Percentiles rank a stretch among this genome's conserved stretches.
Evolutionary conservation across 2,329 filamentous ascomycete genomes (phyloP).

Genomic region (Neofusicoccum cordaticola): DNA sequence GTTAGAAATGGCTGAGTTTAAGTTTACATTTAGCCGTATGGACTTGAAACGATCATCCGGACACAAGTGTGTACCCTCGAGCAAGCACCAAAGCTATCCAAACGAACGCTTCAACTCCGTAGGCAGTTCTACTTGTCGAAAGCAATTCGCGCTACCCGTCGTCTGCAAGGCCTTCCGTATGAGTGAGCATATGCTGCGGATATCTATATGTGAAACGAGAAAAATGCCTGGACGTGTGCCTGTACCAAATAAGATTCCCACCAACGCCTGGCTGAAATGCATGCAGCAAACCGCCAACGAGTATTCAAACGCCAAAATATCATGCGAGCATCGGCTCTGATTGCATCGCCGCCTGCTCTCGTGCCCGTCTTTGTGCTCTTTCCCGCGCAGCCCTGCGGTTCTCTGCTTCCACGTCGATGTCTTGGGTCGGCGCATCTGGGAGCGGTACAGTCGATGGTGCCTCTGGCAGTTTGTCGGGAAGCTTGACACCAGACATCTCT

Average conservation of each 20-base stretch:
- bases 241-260: not conserved
- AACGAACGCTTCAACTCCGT: no score
- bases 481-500: constrained; percentile 49
- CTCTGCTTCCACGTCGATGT: constrained; percentile 10
- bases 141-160: no score
- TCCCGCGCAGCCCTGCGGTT: constrained; percentile 29
- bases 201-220: constrained; percentile 10
- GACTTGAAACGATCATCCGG: no score
- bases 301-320: not conserved
- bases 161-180: no score
- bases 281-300: constrained; percentile 14
- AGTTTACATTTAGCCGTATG: no score
- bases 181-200: not conserved
- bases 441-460: constrained; percentile 38
- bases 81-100: no score
- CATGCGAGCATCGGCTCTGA: constrained; percentile 37
- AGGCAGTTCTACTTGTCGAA: not conserved
- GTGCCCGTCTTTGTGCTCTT: constrained; percentile 31
- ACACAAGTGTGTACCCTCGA: no score
- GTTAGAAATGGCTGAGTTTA: no score
- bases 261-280: constrained; percentile 18
- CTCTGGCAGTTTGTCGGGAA: constrained; percentile 43
- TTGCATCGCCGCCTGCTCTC: constrained; percentile 29
- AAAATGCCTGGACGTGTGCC: not conserved
- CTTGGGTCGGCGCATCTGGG: constrained; percentile 20